Evolutionary conservation across 805 yeast genomes (phyloP).

Genomic region (Sungouiella blattae): DNA sequence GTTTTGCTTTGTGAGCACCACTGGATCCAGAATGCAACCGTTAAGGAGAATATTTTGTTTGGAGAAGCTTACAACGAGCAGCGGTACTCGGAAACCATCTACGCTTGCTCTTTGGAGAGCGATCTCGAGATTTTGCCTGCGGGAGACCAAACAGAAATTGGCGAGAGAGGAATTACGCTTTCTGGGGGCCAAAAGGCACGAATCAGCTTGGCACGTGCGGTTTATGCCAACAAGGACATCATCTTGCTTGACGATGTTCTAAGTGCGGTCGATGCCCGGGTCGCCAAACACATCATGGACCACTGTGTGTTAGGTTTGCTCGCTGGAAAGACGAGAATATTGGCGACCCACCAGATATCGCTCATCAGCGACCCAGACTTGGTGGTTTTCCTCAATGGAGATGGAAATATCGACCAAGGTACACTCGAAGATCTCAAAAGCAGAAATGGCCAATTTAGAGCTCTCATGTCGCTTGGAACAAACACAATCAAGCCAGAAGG

Average conservation of each 20-base stretch:
- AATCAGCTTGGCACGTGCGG: constrained; percentile 34
- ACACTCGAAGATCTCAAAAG: constrained; percentile 19
- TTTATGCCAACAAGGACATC: constrained; percentile 29
- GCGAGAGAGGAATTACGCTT: constrained; percentile 36
- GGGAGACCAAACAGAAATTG: constrained; percentile 35
- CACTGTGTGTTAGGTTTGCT: constrained; percentile 27
- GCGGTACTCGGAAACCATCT: constrained; percentile 24
- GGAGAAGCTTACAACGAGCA: constrained; percentile 22
- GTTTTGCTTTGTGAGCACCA: constrained; percentile 31
- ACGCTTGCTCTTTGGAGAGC: constrained; percentile 28
- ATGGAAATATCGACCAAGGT: constrained; percentile 29
- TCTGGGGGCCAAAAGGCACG: constrained; percentile 39
- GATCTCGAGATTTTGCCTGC: constrained; percentile 32
- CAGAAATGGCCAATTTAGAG: background rate
- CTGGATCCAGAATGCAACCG: constrained; percentile 36
- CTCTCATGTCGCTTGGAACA: constrained; percentile 1
- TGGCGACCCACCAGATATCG: constrained; percentile 37
- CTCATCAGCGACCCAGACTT: constrained; percentile 31
- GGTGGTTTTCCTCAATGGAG: constrained; percentile 29
- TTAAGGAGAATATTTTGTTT: constrained; percentile 30
- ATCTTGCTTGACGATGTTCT: constrained; percentile 33
- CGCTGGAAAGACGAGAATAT: constrained; percentile 28
- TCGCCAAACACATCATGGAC: constrained; percentile 34
- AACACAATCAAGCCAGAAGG: constrained; percentile 20
- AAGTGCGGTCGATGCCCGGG: constrained; percentile 38